Base-by-base conservation (phyloP, 2,329 filamentous ascomycete genomes). In the Cryphonectria carpinicola region DNA sequence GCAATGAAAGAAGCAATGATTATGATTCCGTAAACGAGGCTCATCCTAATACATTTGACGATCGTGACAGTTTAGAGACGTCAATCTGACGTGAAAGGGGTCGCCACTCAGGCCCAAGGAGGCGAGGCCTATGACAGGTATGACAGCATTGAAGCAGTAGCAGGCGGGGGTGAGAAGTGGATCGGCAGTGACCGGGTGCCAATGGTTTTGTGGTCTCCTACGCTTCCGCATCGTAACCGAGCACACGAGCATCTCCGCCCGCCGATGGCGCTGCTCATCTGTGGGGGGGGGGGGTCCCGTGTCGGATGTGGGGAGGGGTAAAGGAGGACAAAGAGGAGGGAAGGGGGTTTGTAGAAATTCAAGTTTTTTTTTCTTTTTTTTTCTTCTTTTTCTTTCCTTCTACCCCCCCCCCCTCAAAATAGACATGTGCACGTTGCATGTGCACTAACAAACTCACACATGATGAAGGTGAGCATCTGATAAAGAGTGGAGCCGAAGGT, bases 181-280 rank as follows among this genome's bases (percentile, higher is more conserved):
- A 56, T 56, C 52, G 52, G 52, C 52, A 56, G 14, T 25, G 52
- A 56, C 25, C 52, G 52, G 52, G 54, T 32, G 54, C 54, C 14
- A 58, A 35, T 56, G 25, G 11, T 5, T 8, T 6, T 32, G 4
- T 28, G 13, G 6, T 19, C 25, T 58, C 13, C 6, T 6, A 5
- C n/a, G 13, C 25, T 25, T 56, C 52, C 52, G 52, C 52, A 32
- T 56, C 28, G 14, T 39, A 52, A 32, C 39, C n/a, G 52, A 56
- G 52, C 52, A 58, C 25, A 58, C 25, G 54, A 58, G 41, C 66
- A 52, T 46, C 56, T 61, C 43, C 58, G 66, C 56, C 56, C 32
- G 56, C 66, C 70, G 70, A 71, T 71, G 56, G 46, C 70, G 67
- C 70, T 65, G 62, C 35, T 66, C 54, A 62, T 63, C 52, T 61